Base-by-base conservation (phyloP, 1,284 basidiomycete genomes). In the Mixia osmundae region DNA sequence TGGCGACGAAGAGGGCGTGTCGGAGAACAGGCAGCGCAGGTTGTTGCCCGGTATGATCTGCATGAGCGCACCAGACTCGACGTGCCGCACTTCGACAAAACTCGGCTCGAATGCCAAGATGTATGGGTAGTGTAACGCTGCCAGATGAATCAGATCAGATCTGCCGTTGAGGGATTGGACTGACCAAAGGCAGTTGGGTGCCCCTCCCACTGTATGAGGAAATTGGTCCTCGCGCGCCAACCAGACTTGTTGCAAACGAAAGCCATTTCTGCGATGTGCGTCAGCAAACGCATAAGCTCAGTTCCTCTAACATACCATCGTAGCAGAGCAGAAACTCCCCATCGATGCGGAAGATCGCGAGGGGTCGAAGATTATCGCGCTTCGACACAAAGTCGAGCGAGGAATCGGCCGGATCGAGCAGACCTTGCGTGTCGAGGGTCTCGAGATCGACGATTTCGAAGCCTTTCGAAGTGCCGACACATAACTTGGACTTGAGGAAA, bases 361-460 rank as follows among this genome's bases (percentile, higher is more conserved):
- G 78, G 6, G 91, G 91, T 40, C 77, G 68, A 34, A 91, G 67
- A 50, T 73, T 77, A 53, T 91, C 85, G 40, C 74, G 64, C 56
- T 76, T 80, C 45, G 82, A 67, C 21, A 95, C 82, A 61, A 99
- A 95, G 49, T 95, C 87, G 33, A 99, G 67, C 5, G 73, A 76
- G 34, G 69, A 66, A 54, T 97, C 91, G 5, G 74, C 71, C 1
- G 91, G 91, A 57, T 99, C 91, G 38, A 99, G 64, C 44, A 99
- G 57, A 6, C 82, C 82, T 60, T 97, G 89, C 33, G 87, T 95
- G 57, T 97, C 91, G 55, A 99, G 63, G 38, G 77, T 91, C 56
- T 95, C 87, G 34, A 95, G 67, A 57, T 99, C 91, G 46, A 99
- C 85, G 48, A 97, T 95, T 61, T 97, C 91, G 55, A 99, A 97